Evolutionary conservation across 192 early-diverging fungal species (phyloP).

Genomic region (Mortierella claussenii): DNA sequence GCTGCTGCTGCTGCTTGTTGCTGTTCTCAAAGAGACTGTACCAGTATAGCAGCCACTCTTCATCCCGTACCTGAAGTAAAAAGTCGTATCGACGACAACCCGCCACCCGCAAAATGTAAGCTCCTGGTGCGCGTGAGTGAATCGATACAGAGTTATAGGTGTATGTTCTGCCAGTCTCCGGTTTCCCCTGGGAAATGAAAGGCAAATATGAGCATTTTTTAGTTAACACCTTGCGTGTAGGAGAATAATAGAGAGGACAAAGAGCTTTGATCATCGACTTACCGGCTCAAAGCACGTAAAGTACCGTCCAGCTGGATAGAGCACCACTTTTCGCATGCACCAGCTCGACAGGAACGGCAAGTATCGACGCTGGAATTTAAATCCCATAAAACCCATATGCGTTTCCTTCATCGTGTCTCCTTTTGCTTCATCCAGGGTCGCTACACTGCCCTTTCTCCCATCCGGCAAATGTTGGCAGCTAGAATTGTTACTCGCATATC

Average conservation of each 20-base stretch:
- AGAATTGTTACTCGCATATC: background rate
- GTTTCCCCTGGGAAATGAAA: constrained; percentile 28
- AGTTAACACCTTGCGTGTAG: background rate
- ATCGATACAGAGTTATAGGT: constrained; percentile 23
- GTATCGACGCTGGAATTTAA: constrained; percentile 56
- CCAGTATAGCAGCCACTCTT: constrained; percentile 41
- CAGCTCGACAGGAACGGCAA: constrained; percentile 58
- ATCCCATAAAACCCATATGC: constrained; percentile 59
- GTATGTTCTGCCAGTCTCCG: constrained; percentile 37
- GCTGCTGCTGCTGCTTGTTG: background rate
- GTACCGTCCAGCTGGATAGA: constrained; percentile 56
- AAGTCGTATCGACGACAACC: constrained; percentile 19
- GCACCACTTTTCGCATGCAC: constrained; percentile 60
- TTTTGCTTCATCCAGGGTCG: constrained; percentile 12
- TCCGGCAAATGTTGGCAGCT: background rate
- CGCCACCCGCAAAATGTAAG: constrained; percentile 25
- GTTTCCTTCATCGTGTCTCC: constrained; percentile 39
- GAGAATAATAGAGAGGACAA: background rate
- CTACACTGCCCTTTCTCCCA: constrained; percentile 22
- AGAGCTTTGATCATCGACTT: constrained; percentile 12
- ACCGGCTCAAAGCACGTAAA: constrained; percentile 58
- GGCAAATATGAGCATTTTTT: background rate
- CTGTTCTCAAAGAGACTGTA: constrained; percentile 35
- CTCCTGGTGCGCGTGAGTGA: constrained; percentile 26
- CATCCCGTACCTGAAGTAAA: constrained; percentile 42